Base-by-base conservation (phyloP, 257 asterid genomes). In the Solanum raphanifolium region DNA sequence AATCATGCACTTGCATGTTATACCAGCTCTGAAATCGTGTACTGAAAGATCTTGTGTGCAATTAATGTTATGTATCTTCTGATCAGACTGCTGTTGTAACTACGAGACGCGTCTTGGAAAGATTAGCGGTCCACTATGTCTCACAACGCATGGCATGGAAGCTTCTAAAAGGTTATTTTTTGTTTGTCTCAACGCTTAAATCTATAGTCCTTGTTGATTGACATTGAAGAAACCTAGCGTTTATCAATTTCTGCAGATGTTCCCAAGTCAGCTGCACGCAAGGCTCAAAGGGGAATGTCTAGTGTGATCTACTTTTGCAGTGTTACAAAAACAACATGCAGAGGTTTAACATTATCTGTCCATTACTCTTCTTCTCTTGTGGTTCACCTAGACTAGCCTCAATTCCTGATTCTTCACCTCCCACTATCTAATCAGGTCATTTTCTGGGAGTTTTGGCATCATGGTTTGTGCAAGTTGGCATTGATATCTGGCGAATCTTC, bases 81-180 rank as follows among this genome's bases (percentile, higher is more conserved):
- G 66, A 82, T 88, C 91, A 95, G 98, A 92, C 94, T 52, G 93
- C 93, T 32, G 98, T 97, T 71, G 90, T 90, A 58, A 97, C 99
- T n/a, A 97, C 97, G 4, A 92, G 98, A 76, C 94, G 98, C 5
- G 78, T 95, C 81, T 93, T 97, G 83, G 98, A 97, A 90, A 93
- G 99, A 89, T 90, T 97, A 68, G 93, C 97, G 6, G 95, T 95
- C 75, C 94, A 95, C 76, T 91, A 94, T 87, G 93, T 92, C 87
- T 97, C 99, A 69, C 98, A 89, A 76, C 94, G 97, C 73, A 84
- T 95, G 94, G 99, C 99, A 69, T 96, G 98, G 95, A 97, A 97
- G 88, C 98, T 97, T 88, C 96, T 97, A 91, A 97, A 48, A 48
- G 58, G 21, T 98, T 13, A 1, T 4, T 46, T 96, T 92, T 43